Evolutionary conservation across 2,329 filamentous ascomycete species (phyloP), one percentile per base, ranked within the genome.

Genomic region (Fusarium musae): DNA sequence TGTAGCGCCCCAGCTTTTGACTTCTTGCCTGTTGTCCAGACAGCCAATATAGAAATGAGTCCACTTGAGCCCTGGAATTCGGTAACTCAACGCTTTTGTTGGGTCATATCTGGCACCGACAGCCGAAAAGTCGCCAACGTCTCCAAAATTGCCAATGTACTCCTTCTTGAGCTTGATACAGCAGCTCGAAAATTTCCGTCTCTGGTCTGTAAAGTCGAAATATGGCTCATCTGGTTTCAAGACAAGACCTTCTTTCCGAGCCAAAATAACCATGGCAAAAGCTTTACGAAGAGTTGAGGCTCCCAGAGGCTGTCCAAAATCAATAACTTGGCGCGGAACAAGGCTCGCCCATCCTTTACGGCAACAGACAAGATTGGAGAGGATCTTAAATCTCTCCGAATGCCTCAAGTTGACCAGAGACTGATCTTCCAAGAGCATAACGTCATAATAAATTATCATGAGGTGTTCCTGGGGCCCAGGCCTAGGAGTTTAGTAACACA

Each of bases 81-180:
- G 81, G 53, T 89, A 87, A 12, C 86, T 84, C 50, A 85, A 86
- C 12, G 91, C 92, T 69, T 90, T 88, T 56, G 86, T 84, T 6
- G 92, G 83, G 73, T 94, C 89, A 75, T 92, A 95, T 23, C 90
- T 89, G 10, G 90, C 95, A 1, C 93, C 95, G 6, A 97, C 84
- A 4, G 96, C 87, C 4, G 93, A 91, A 78, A 97, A 93, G 79
- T 97, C 95, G 15, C 93, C 93, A 36, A 94, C 90, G 68, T 97
- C 95, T 2, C 94, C 94, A 78, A 96, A 89, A 6, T 90, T 90
- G 32, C 88, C 86, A 42, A 97, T 83, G 76, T 97, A 97, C 77
- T 96, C 93, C 77, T 94, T 94, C 81, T 97, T 97, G 46, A 97
- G 82, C 82, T 97, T 97, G 77, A 97, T 93, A 79, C 90, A 92